Conservation (phyloP, 768 basidiomycete genomes). For the Lactifluus hygrophoroides region DNA sequence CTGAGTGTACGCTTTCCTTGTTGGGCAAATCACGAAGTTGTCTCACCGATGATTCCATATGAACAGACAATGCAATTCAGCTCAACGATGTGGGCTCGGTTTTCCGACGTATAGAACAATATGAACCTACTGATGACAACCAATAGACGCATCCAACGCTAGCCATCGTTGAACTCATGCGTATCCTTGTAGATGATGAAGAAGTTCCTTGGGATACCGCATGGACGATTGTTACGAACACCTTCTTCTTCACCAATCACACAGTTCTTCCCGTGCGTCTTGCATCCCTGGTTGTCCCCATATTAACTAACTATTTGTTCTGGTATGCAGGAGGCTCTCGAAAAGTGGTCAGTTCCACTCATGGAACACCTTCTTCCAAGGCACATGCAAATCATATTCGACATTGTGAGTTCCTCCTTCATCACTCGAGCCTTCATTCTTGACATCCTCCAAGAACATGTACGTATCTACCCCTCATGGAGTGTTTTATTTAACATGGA, state of each 20-base stretch:
- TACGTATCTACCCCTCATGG: constrained; percentile 24
- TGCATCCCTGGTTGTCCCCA: background rate
- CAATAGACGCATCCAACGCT: constrained; percentile 89
- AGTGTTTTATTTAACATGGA: background rate
- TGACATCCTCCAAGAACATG: constrained; percentile 37
- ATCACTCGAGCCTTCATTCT: constrained; percentile 25
- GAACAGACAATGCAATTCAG: constrained; percentile 78
- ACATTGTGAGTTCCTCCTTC: constrained; percentile 44
- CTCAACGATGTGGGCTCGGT: constrained; percentile 84
- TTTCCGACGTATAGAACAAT: background rate
- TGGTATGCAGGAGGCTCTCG: constrained; percentile 56
- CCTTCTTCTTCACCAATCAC: constrained; percentile 95
- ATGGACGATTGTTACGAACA: constrained; percentile 83
- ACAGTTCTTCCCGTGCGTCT: constrained; percentile 76
- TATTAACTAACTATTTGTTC: background rate
- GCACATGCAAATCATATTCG: constrained; percentile 89
- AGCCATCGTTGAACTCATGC: constrained; percentile 92
- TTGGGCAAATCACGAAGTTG: background rate
- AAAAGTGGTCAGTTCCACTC: constrained; percentile 90
- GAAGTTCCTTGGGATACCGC: constrained; percentile 75
- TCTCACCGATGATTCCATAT: background rate
- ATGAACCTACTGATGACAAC: background rate
- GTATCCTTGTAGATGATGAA: constrained; percentile 87
- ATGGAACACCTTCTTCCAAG: constrained; percentile 80
- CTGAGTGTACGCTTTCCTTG: constrained; percentile 52